Evolutionary conservation across 768 basidiomycete species (phyloP).

Genomic region (Suillus americanus): DNA sequence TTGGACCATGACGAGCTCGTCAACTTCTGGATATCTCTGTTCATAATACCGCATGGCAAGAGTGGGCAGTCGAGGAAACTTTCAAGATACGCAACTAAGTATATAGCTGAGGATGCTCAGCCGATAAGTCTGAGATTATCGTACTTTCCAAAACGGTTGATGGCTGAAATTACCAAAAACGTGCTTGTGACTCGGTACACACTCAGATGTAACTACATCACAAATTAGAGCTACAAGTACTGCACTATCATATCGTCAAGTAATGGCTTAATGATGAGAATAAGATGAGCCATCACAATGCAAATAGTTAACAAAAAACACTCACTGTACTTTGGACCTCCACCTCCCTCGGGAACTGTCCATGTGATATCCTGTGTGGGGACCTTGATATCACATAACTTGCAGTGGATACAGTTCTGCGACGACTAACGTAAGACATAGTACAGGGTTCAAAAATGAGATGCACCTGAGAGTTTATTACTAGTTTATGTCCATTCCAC

Average conservation of each 20-base stretch:
- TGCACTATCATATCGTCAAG: neutral
- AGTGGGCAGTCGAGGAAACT: neutral
- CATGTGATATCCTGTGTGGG: constrained; percentile 97
- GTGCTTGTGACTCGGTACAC: neutral
- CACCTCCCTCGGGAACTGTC: constrained; percentile 95
- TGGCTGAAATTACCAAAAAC: neutral
- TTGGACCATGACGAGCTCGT: constrained; percentile 99
- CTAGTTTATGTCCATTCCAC: constrained; percentile 82
- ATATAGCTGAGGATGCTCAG: neutral
- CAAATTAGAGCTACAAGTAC: neutral
- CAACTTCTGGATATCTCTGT: constrained; percentile 92
- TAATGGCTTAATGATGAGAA: neutral
- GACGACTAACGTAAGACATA: constrained; percentile 13
- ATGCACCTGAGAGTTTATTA: constrained; percentile 94
- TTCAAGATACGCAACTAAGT: neutral
- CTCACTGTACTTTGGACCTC: constrained; percentile 94
- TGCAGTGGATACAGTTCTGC: constrained; percentile 92
- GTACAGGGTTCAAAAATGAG: neutral
- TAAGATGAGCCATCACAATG: neutral
- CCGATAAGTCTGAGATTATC: constrained; percentile 1
- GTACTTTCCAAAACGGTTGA: neutral
- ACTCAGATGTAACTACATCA: neutral
- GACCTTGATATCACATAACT: constrained; percentile 94
- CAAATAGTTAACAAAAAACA: constrained; percentile 9
- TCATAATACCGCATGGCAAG: constrained; percentile 85